These are phyloP conservation scores for Eragrostis tef DNA, from an alignment of 202 grass and related monocot genomes.

Conservation along the genomic window DNA sequence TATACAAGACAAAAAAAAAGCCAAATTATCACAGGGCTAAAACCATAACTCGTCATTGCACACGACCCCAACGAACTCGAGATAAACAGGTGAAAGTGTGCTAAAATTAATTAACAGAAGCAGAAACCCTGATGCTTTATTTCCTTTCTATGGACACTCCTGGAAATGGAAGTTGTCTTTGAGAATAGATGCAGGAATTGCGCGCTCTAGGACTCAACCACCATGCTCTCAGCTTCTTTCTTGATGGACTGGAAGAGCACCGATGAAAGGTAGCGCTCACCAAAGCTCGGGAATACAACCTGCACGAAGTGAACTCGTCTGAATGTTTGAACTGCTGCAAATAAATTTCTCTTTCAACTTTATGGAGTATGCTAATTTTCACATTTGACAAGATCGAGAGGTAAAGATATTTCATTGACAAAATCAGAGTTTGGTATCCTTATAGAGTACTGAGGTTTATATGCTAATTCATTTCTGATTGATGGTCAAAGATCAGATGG, in stretches of 20 bases:
- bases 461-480: conserved; percentile 11
- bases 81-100: not conserved
- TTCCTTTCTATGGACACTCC: conserved; percentile 36
- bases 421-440: not conserved
- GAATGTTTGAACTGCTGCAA: not conserved
- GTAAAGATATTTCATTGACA: conserved; percentile 2
- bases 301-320: conserved; percentile 16
- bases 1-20: conserved; percentile 28
- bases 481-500: not conserved
- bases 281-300: conserved; percentile 91
- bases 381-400: not conserved
- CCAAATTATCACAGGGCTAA: conserved; percentile 1
- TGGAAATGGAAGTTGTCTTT: not conserved
- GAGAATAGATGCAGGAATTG: not conserved
- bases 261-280: conserved; percentile 83
- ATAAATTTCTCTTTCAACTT: not conserved
- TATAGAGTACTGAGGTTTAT: not conserved
- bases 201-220: conserved; percentile 58
- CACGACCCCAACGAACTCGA: conserved; percentile 3
- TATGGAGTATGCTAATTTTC: not conserved
- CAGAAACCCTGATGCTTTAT: conserved; percentile 41
- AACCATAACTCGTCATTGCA: conserved; percentile 27
- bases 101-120: conserved; percentile 16
- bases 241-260: conserved; percentile 80
- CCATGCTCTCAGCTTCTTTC: conserved; percentile 82